Base-by-base conservation (phyloP, 139 green algal species). In the Pycnococcus provasolii region DNA sequence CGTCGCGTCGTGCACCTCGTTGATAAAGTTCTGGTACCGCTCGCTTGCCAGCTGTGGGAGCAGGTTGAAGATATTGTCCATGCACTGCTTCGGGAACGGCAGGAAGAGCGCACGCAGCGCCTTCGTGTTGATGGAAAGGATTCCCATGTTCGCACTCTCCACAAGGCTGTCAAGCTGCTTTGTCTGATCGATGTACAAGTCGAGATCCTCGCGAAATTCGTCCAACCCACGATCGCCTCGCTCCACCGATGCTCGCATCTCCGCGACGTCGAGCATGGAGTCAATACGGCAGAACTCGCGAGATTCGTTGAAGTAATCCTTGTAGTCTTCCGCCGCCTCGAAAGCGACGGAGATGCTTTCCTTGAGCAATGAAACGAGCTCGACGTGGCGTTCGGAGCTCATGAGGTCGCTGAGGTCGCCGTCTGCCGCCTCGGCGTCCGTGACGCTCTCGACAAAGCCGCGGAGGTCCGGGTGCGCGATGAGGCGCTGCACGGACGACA, bases 331-430 rank as follows among this genome's bases (percentile, higher is more conserved):
- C 7, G 79, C 77, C 3, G 63, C 42, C 3, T 81, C 70, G 45
- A 90, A 87, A 6, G 78, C 83, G 40, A 75, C 54, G 55, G 79
- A 63, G 42, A 88, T 68, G 3, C 80, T 76, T 45, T 80, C 70
- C 42, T 78, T 77, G 42, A 88, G 58, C 44, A 65, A 40, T 4
- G 63, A 2, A 54, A 88, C 83, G 67, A 92, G 73, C 47, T 81
- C 62, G 39, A 84, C 76, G 51, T 78, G 76, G 60, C 84, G 66
- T 9, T 81, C 77, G 41, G 70, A 71, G 41, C 77, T 69, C 11
- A 90, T 75, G 4, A 92, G 75, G 60, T 90, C 84, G 66, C 79
- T 76, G 72, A 92, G 68, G n/a, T 66, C 58, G 42, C 26, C 26
- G 26, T 26, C 26, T 26, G 26, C 26, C 26, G 26, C 26, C 26